Evolutionary conservation across 2,329 filamentous ascomycete genomes (phyloP), one percentile per base, ranked within the genome.

Genomic region (Daldinia sp.): DNA sequence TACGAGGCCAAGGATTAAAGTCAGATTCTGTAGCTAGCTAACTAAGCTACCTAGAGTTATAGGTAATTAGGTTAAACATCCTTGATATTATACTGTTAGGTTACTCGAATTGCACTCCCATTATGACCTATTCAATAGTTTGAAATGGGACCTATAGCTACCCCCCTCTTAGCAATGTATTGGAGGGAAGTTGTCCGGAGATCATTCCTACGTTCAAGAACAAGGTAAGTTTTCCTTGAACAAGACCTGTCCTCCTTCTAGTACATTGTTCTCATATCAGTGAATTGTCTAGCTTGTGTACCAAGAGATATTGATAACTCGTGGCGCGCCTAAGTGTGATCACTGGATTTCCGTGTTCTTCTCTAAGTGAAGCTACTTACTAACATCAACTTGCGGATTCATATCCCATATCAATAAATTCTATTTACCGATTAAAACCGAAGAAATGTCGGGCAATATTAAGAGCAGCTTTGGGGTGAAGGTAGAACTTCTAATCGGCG

Each of bases 391-490:
- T 28, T 48, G 4, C 2, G 5, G 15, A 48, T 28, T 48, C 9
- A 5, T 6, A 15, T 9, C 12, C 26, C 2, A 15, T 3, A 26
- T 7, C 13, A 48, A 48, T 12, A 1, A 15, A 48, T 6, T 15
- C 15, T 5, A 9, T 6, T 5, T 18, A 13, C 2, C 13, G 5
- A 48, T 7, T 35, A 10, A 9, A 53, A 18, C 7, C 9, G 18
- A 20, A n/a, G n/a, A 35, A 10, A 54, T 54, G 51, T 35, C 51
- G 15, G n/a, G 39, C 18, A 13, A 54, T 54, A 35, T 37, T 12
- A 26, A 28, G 10, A 56, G 33, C 15, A 41, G 33, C 26, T 56
- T 56, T 18, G 53, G 53, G 2, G 53, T 56, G 7, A 35, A 56
- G 20, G 7, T 41, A 20, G 53, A 41, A 26, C 13, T 41, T 42